These are phyloP conservation scores for Penicillium digitatum DNA, from an alignment of 2,329 filamentous ascomycete genomes.

Conservation along the genomic window DNA sequence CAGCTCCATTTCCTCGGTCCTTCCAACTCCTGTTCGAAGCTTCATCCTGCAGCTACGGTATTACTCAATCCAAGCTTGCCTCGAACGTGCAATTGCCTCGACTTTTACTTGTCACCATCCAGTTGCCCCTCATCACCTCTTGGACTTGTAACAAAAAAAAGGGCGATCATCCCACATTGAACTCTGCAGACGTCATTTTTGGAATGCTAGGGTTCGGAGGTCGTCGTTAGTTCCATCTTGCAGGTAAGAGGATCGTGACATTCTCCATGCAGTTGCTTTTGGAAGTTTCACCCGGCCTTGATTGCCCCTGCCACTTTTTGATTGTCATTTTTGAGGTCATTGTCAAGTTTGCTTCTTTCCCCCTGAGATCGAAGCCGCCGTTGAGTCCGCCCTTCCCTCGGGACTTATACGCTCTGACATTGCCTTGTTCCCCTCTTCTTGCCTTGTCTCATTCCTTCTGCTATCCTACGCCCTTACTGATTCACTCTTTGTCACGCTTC, in stretches of 20 bases:
- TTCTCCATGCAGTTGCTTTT: background rate
- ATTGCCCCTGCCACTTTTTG: background rate
- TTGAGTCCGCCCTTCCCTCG: conserved; percentile 12
- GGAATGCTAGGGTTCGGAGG: conserved; percentile 23
- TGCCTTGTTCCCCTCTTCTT: conserved; percentile 2
- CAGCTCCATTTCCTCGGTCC: conserved; percentile 18
- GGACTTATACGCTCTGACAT: conserved; percentile 8
- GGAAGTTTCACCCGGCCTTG: background rate
- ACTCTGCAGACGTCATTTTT: conserved; percentile 26
- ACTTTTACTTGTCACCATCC: conserved; percentile 7
- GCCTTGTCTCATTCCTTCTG: background rate
- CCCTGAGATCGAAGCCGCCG: conserved; percentile 16
- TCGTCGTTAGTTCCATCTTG: conserved; percentile 21
- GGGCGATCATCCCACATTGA: conserved; percentile 23
- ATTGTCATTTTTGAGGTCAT: conserved; percentile 3
- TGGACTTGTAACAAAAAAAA: conserved; percentile 16
- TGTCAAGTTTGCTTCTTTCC: conserved; percentile 6
- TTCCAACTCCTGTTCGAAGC: conserved; percentile 20
- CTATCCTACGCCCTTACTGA: conserved; percentile 15
- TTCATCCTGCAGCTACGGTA: conserved; percentile 17
- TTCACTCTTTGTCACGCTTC: conserved; percentile 15
- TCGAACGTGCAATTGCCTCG: conserved; percentile 16
- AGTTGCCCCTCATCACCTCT: conserved; percentile 12
- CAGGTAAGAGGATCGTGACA: conserved; percentile 20
- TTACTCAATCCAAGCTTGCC: conserved; percentile 11